A percentile compares a stretch with the other conserved stretches of the same genome.
These are phyloP conservation scores for Annona squamosa DNA, from an alignment of 164 flowering plant species.

Conservation along the genomic window DNA sequence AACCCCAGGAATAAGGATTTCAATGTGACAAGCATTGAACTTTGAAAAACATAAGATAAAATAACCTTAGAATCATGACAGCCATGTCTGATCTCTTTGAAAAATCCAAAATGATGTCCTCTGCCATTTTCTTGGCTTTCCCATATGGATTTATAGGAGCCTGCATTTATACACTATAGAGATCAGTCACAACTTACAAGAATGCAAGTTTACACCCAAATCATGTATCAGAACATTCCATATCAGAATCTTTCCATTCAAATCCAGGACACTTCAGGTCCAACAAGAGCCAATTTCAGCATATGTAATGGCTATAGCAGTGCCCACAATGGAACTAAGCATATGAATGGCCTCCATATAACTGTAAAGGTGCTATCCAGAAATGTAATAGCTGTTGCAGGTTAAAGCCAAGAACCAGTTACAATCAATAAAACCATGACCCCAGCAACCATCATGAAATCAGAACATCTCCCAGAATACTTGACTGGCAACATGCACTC, in stretches of 20 bases:
- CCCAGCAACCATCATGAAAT: background rate
- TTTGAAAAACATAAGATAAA: background rate
- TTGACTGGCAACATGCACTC: background rate
- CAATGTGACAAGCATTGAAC: background rate
- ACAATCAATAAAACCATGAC: background rate
- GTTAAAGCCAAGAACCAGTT: background rate
- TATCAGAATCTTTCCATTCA: background rate
- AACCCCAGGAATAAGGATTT: background rate
- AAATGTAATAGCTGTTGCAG: too few species aligned
- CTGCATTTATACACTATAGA: constrained; percentile 28
- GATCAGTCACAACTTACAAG: background rate
- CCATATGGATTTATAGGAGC: constrained; percentile 95
- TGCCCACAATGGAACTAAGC: too few species aligned
- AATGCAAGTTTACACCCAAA: constrained; percentile 7
- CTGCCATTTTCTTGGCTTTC: constrained; percentile 99
- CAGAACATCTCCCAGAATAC: background rate
- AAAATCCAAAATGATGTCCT: constrained; percentile 88
- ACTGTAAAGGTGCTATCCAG: background rate
- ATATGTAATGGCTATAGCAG: background rate
- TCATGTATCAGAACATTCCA: background rate
- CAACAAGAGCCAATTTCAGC: background rate
- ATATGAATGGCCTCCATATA: background rate
- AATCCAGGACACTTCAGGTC: background rate
- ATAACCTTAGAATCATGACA: constrained; percentile 91
- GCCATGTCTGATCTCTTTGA: constrained; percentile 86